Conservation (phyloP, 257 asterid species). For the Cinchona pubescens region DNA sequence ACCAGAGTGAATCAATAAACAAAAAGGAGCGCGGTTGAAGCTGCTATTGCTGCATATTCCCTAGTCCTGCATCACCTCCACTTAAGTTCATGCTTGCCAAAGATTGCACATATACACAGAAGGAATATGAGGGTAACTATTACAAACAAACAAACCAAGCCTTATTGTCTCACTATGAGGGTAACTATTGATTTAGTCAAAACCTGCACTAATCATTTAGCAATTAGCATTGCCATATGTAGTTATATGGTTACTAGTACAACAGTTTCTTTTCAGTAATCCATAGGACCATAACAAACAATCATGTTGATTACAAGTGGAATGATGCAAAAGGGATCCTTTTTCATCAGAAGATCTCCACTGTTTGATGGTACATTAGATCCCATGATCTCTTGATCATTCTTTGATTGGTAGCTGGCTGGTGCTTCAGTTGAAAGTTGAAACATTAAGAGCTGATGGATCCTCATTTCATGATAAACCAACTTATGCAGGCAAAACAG, state of each 20-base stretch:
- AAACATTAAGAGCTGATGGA: constrained; percentile 8
- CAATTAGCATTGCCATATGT: neutral
- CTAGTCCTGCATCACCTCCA: constrained; percentile 53
- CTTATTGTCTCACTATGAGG: constrained; percentile 49
- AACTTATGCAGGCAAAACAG: neutral
- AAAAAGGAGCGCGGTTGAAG: constrained; percentile 55
- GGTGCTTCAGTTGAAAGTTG: constrained; percentile 19
- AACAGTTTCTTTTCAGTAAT: neutral
- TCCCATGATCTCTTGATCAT: constrained; percentile 13
- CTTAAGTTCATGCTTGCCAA: constrained; percentile 56
- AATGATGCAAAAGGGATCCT: neutral
- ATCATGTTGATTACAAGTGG: neutral
- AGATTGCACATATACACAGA: constrained; percentile 70
- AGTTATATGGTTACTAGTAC: too few species aligned
- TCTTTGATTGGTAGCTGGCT: neutral
- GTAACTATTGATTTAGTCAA: constrained; percentile 73
- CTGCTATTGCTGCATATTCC: constrained; percentile 82
- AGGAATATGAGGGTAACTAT: too few species aligned
- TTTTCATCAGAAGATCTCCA: neutral
- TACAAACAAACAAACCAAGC: too few species aligned
- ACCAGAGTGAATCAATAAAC: constrained; percentile 68
- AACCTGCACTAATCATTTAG: too few species aligned
- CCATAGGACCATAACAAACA: neutral
- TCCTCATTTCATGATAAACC: constrained; percentile 17
- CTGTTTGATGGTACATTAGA: neutral